Evolutionary conservation across 2,329 filamentous ascomycete genomes (phyloP), one percentile per base, ranked within the genome.

Genomic region (Trichoderma pleuroti): DNA sequence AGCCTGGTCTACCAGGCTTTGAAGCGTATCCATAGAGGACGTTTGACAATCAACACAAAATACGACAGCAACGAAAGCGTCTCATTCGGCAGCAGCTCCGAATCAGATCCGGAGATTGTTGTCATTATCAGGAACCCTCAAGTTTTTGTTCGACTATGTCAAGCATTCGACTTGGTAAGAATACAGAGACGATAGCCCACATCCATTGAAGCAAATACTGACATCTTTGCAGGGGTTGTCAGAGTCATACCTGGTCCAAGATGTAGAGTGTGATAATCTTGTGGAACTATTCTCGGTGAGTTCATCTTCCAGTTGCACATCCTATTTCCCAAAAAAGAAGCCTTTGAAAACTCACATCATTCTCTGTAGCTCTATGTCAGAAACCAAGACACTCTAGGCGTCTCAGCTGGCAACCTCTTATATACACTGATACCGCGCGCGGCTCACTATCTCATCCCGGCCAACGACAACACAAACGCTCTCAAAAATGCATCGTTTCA

Each of bases 191-290:
- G 1, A 24, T n/a, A 21, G 16, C 11, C 9, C 10, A 39, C 59
- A 12, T 36, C 11, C 11, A 28, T 36, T 0, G 21, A 26, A 49
- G 21, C 10, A 49, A 28, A 12, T 34, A 6, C 59, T 61, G 7
- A 70, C 26, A 12, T 42, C 7, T 14, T 32, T 12, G 34, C 10
- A 74, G 73, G 73, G 73, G 10, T 28, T 74, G 16, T 62, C 72
- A 34, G 73, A 74, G 32, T 68, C 73, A 61, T 74, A 73, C 7
- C 54, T 74, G n/a, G 57, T 54, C 12, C 63, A 71, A 30, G 73
- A 74, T 12, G 49, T 73, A 49, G 68, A 72, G 2, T 73, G 70
- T 11, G 63, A 70, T 12, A 59, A 72, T n/a, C 68, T 74, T 14
- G 11, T 71, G 4, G 60, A 26, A 8, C 14, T 74, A 14, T 73